A percentile compares a stretch with the other conserved stretches of the same genome.
Conservation (phyloP, 352 stramenopile genomes). For the Phytophthora pseudosyringae region DNA sequence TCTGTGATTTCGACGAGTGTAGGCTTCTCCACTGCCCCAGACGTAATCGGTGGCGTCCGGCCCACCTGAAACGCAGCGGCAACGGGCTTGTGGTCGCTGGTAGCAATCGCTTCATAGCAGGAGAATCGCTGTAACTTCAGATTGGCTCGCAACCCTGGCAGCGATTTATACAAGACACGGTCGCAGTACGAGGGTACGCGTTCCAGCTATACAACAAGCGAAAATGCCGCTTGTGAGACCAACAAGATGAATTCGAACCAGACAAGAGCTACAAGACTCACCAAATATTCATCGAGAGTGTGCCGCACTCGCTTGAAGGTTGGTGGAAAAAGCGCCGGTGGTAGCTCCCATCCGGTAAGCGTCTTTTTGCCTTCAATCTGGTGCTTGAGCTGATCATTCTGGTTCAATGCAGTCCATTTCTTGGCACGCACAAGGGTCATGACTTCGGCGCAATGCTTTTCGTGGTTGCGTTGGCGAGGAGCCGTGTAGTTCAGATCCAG, state of each 20-base stretch:
- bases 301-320: slow-evolving; percentile 87
- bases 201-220: slow-evolving; percentile 47
- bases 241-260: neutral
- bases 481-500: slow-evolving; percentile 74
- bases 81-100: slow-evolving; percentile 89
- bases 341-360: slow-evolving; percentile 71
- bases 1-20: slow-evolving; percentile 71
- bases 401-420: slow-evolving; percentile 69
- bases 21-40: slow-evolving; percentile 34
- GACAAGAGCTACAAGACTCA: slow-evolving; percentile 11
- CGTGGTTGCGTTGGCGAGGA: slow-evolving; percentile 50
- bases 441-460: slow-evolving; percentile 76
- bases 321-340: slow-evolving; percentile 67
- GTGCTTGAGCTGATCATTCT: slow-evolving; percentile 81
- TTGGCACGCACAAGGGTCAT: slow-evolving; percentile 60
- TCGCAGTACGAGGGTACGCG: slow-evolving; percentile 88
- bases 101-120: slow-evolving; percentile 66
- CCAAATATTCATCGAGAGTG: slow-evolving; percentile 40
- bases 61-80: slow-evolving; percentile 60
- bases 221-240: neutral
- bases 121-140: slow-evolving; percentile 68
- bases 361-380: slow-evolving; percentile 65
- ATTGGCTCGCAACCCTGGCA: slow-evolving; percentile 57
- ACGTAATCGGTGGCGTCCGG: slow-evolving; percentile 34
- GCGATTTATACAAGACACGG: slow-evolving; percentile 82